A percentile compares a stretch with the other conserved stretches of the same genome.
Evolutionary conservation across 805 yeast species (phyloP).

Genomic region (Saccharomycopsis amapae): DNA sequence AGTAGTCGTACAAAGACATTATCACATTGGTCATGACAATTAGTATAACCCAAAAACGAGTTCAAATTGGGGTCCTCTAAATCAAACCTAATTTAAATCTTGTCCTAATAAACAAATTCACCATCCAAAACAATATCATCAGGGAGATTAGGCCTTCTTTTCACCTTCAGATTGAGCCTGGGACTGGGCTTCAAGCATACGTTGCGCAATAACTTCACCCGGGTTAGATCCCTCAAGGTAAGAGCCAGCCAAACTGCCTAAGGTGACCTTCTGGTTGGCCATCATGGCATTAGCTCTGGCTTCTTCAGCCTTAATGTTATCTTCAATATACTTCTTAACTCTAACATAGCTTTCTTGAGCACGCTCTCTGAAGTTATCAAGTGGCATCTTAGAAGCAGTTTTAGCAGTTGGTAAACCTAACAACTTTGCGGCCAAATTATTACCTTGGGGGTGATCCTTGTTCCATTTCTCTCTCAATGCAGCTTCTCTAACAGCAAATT

Average conservation of each 20-base stretch:
- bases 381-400: conserved; percentile 57
- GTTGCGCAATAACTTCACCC: conserved; percentile 6
- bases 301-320: conserved; percentile 46
- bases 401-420: conserved; percentile 49
- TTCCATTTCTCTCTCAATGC: conserved; percentile 66
- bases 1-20: too few species aligned
- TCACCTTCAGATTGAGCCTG: not conserved
- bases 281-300: conserved; percentile 51
- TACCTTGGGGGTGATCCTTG: conserved; percentile 39
- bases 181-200: not conserved
- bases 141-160: too few species aligned
- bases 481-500: conserved; percentile 72
- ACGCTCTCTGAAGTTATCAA: conserved; percentile 66
- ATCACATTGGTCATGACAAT: too few species aligned
- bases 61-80: too few species aligned
- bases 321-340: conserved; percentile 59
- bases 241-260: conserved; percentile 46
- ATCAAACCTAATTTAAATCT: too few species aligned
- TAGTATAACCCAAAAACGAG: too few species aligned
- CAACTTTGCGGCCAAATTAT: conserved; percentile 45
- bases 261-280: conserved; percentile 59
- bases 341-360: conserved; percentile 68
- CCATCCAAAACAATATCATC: too few species aligned
- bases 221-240: conserved; percentile 44
- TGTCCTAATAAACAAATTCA: too few species aligned